Evolutionary conservation across 495 filamentous ascomycete genomes (phyloP).

Genomic region (Podospora tetraspora): DNA sequence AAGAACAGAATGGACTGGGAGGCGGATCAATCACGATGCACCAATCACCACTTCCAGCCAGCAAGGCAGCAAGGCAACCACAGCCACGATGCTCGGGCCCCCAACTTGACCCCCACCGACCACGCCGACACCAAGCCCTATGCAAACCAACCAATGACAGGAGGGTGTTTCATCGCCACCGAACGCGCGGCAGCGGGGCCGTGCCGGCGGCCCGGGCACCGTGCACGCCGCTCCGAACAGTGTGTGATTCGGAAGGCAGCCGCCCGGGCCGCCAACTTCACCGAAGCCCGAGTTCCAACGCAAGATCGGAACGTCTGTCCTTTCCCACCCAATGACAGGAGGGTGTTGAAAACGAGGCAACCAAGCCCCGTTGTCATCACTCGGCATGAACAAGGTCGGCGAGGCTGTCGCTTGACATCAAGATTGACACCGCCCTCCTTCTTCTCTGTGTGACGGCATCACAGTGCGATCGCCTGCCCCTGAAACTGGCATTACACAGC

Average conservation of each 20-base stretch:
- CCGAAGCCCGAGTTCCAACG: not conserved
- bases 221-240: not conserved
- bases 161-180: not conserved
- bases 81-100: not conserved
- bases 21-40: not conserved
- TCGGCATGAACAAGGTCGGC: not conserved
- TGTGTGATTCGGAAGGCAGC: not conserved
- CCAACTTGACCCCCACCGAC: not conserved
- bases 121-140: not conserved
- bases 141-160: not conserved
- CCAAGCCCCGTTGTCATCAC: not conserved
- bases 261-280: not conserved
- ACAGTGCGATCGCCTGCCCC: not conserved
- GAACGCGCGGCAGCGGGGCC: not conserved
- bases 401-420: not conserved
- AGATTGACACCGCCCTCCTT: not conserved
- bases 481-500: not conserved
- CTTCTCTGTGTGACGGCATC: not conserved
- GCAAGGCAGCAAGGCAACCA: not conserved
- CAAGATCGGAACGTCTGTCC: not conserved
- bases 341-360: not conserved
- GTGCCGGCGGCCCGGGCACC: not conserved
- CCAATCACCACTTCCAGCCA: not conserved
- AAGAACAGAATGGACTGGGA: not conserved
- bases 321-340: not conserved